phyloP scores from a whole-genome alignment of 768 basidiomycete species.

The Phanerochaete sordida region DNA sequence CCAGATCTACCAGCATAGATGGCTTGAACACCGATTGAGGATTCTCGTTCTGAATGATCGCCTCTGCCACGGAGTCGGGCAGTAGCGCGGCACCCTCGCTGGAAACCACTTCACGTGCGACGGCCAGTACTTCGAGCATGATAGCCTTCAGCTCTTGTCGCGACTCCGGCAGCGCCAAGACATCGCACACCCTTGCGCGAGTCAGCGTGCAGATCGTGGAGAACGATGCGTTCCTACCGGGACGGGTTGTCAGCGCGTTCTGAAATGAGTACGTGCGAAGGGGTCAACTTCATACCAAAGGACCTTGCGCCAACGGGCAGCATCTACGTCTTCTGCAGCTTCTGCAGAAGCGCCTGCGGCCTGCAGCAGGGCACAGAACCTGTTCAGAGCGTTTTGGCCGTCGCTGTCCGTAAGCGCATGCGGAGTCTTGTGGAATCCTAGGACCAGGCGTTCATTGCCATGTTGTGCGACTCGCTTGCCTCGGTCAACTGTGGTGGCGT shows the following conservation, averaged over 20 bases:
- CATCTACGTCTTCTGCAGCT: slow-evolving; percentile 22
- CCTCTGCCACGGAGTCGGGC: slow-evolving; percentile 20
- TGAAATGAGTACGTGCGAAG: slow-evolving; percentile 1
- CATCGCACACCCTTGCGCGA: slow-evolving; percentile 21
- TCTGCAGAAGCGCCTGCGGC: slow-evolving; percentile 21
- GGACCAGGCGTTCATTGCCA: slow-evolving; percentile 23
- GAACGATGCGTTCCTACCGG: slow-evolving; percentile 28
- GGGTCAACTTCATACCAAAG: slow-evolving; percentile 17
- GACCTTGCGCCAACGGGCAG: slow-evolving; percentile 28
- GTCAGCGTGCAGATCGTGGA: slow-evolving; percentile 29
- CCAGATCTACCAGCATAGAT: slow-evolving; percentile 35
- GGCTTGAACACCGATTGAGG: slow-evolving; percentile 28
- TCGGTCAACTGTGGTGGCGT: slow-evolving; percentile 26
- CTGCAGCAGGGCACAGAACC: slow-evolving; percentile 18
- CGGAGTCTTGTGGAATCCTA: slow-evolving; percentile 24
- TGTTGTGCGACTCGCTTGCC: slow-evolving; percentile 24
- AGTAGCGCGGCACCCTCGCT: slow-evolving; percentile 13
- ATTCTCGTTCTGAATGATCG: slow-evolving; percentile 23
- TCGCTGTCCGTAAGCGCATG: background rate
- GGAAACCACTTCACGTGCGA: slow-evolving; percentile 23
- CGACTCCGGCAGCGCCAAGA: slow-evolving; percentile 18
- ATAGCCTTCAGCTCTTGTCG: slow-evolving; percentile 19
- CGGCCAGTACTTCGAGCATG: slow-evolving; percentile 28
- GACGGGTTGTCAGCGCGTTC: background rate
- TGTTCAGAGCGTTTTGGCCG: slow-evolving; percentile 10